Base-by-base conservation (phyloP, 352 stramenopile species). In the Globisporangium polare region DNA sequence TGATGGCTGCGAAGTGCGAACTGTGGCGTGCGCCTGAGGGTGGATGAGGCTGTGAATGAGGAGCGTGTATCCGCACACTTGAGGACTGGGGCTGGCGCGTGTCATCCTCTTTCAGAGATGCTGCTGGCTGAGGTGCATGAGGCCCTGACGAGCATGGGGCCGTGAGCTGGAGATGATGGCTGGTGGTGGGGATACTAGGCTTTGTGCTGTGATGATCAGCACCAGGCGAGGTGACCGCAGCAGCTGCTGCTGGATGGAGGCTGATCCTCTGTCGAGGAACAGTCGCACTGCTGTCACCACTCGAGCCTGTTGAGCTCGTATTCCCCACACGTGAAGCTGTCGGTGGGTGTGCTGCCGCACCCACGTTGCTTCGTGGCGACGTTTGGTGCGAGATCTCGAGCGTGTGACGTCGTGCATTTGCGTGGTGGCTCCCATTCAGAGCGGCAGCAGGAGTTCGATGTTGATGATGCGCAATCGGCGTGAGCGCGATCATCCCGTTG, bases 401-500 rank as follows among this genome's bases (percentile, higher is more conserved):
- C 8, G 65, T 69, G 13, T 69, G 68, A 6, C 68, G 63, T 46
- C 60, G 64, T 29, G 49, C 10, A 13, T 12, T 39, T 35, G 24
- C 27, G 22, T 26, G 20, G 35, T 22, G n/a, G n/a, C n/a, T 53
- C 12, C 22, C 20, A 53, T 17, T 27, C 12, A 8, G 13, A 29
- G 18, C 39, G 6, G 33, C 33, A 33, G 29, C 29, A 33, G 24
- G 13, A 17, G 12, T 18, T n/a, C 31, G 56, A 18, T 55, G 39
- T 4, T 35, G 52, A 8, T n/a, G 24, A 31, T 66, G 45, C 9
- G 60, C 18, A 18, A 77, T 62, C 6, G 71, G 71, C 20, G 63
- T 58, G 37, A 77, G 71, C 8, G 67, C 71, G 52, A 77, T 67
- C 58, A 77, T 70, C 22, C 71, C 70, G 35, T 77, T 77, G 62